Conservation (phyloP, 2,329 filamentous ascomycete genomes). For the Metarhizium album region DNA sequence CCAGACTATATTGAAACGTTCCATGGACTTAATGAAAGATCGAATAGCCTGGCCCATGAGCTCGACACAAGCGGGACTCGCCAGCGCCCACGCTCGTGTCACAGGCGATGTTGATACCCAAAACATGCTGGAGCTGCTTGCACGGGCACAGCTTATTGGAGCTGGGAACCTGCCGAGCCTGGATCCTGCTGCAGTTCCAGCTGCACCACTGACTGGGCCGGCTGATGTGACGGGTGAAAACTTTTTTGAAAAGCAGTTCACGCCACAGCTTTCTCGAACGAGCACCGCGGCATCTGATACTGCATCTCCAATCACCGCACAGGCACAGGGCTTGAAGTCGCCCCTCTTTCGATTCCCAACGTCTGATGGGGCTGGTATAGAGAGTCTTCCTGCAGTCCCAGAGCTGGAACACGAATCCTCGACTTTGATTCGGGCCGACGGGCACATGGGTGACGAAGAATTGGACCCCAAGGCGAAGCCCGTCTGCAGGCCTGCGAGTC, state of each 20-base stretch:
- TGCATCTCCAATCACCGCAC: slow-evolving; percentile 20
- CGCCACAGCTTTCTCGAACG: slow-evolving; percentile 40
- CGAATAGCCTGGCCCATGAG: slow-evolving; percentile 65
- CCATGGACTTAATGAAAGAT: slow-evolving; percentile 94
- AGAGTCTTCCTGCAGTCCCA: slow-evolving; percentile 8
- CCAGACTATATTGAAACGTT: slow-evolving; percentile 85
- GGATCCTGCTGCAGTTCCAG: slow-evolving; percentile 24
- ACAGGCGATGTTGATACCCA: slow-evolving; percentile 80
- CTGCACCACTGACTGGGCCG: slow-evolving; percentile 67
- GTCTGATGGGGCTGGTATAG: slow-evolving; percentile 6
- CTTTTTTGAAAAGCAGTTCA: slow-evolving; percentile 75
- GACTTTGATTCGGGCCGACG: slow-evolving; percentile 42
- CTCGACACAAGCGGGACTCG: slow-evolving; percentile 62
- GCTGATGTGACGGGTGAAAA: slow-evolving; percentile 64
- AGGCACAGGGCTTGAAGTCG: slow-evolving; percentile 11
- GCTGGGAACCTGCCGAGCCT: slow-evolving; percentile 48
- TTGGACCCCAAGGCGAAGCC: slow-evolving; percentile 37
- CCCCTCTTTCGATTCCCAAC: slow-evolving; percentile 8
- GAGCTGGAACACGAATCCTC: slow-evolving; percentile 28
- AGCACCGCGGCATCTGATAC: slow-evolving; percentile 30
- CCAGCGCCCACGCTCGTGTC: slow-evolving; percentile 71
- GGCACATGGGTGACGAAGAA: slow-evolving; percentile 44
- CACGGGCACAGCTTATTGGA: slow-evolving; percentile 68
- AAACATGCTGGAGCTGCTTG: slow-evolving; percentile 80
- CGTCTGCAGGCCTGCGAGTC: slow-evolving; percentile 47